phyloP scores from a whole-genome alignment of 352 stramenopile species.

The Thalassiosira mediterranea region DNA sequence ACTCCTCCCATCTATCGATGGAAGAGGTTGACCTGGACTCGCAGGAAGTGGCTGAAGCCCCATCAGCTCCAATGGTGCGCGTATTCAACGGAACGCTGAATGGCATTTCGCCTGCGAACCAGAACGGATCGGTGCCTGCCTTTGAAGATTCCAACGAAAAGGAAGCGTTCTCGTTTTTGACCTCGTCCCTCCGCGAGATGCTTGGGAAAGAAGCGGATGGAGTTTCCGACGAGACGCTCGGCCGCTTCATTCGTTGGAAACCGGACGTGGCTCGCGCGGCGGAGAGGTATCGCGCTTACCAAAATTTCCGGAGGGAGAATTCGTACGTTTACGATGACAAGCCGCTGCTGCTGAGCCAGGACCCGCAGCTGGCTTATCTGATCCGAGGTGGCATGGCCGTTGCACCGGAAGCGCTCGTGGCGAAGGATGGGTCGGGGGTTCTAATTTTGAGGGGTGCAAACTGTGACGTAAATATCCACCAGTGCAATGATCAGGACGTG shows the following conservation, averaged over 20 bases:
- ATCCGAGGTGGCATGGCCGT: conserved; percentile 43
- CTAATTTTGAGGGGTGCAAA: conserved; percentile 39
- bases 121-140: background rate
- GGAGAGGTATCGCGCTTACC: conserved; percentile 36
- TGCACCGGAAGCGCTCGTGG: conserved; percentile 27
- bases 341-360: conserved; percentile 36
- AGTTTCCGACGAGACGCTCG: conserved; percentile 37
- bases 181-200: conserved; percentile 7
- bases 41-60: background rate
- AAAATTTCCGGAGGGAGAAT: conserved; percentile 45
- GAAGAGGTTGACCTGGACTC: background rate
- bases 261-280: conserved; percentile 43
- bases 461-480: background rate
- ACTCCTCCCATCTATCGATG: background rate
- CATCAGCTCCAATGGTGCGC: background rate
- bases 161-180: conserved; percentile 29
- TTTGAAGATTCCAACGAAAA: background rate
- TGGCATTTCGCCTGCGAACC: background rate
- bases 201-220: conserved; percentile 24
- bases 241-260: conserved; percentile 58
- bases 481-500: conserved; percentile 45
- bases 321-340: conserved; percentile 41
- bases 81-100: background rate
- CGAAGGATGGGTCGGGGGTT: conserved; percentile 40
- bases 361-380: conserved; percentile 41